Percentiles rank a stretch among this genome's conserved stretches.
Conservation (phyloP, 2,329 filamentous ascomycete genomes). For the Aspergillus sp. region DNA sequence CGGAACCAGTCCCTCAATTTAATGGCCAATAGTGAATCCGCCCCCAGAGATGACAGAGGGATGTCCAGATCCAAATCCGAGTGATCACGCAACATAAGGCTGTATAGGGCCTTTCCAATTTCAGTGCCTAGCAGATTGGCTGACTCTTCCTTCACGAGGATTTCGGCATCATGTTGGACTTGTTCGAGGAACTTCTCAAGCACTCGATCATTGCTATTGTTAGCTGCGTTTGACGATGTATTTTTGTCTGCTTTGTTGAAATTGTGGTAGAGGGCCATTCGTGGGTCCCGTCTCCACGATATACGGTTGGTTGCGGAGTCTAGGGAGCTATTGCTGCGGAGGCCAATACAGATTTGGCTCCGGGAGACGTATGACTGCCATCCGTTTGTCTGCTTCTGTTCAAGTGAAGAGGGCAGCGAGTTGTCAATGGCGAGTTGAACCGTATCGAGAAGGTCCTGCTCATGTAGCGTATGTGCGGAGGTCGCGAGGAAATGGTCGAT, state of each 20-base stretch:
- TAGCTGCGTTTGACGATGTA: background rate
- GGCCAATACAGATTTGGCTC: background rate
- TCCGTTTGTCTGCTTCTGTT: background rate
- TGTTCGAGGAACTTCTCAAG: constrained; percentile 2
- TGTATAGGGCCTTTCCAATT: constrained; percentile 22
- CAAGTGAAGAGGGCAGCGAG: background rate
- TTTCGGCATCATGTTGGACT: background rate
- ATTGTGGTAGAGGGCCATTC: constrained; percentile 12
- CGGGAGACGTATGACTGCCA: background rate
- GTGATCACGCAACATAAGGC: constrained; percentile 18
- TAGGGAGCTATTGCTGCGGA: background rate
- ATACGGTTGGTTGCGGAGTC: background rate
- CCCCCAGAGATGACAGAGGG: constrained; percentile 21
- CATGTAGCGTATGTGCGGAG: background rate
- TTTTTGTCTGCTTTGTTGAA: background rate
- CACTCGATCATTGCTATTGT: background rate
- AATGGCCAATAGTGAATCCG: constrained; percentile 32
- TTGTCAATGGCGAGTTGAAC: constrained; percentile 1
- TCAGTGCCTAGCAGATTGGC: constrained; percentile 16
- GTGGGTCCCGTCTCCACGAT: constrained; percentile 3
- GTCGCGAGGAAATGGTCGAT: constrained; percentile 2
- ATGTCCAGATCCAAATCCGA: constrained; percentile 20
- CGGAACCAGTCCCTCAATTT: constrained; percentile 30
- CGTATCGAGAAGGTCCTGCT: constrained; percentile 2
- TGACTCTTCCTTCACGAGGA: background rate